Evolutionary conservation across 768 basidiomycete species (phyloP).

Genomic region (Leccinum sublutescens): DNA sequence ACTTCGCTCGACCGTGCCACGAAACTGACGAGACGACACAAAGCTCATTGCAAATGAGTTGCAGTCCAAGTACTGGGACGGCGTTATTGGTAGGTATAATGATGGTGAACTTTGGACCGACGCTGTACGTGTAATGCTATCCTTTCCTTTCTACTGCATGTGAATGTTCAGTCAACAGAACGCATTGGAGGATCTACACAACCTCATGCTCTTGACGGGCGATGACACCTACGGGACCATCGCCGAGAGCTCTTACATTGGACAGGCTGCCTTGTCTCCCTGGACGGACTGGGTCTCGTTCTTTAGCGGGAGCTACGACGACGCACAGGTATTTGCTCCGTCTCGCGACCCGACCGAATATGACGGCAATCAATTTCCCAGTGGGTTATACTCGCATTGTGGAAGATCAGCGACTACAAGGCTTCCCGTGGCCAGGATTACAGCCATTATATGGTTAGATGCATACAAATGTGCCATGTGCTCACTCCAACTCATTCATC

Average conservation of each 20-base stretch:
- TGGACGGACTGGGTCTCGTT: conserved; percentile 43
- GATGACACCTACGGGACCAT: conserved; percentile 30
- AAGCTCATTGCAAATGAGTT: conserved; percentile 28
- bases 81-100: conserved; percentile 41
- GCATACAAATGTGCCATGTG: conserved; percentile 7
- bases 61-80: conserved; percentile 41
- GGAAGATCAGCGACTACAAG: conserved; percentile 59
- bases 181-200: conserved; percentile 55
- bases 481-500: conserved; percentile 27
- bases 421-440: conserved; percentile 34
- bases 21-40: neutral
- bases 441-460: conserved; percentile 19
- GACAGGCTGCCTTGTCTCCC: conserved; percentile 39
- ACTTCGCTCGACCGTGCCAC: neutral
- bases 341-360: neutral
- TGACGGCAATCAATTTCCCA: conserved; percentile 16
- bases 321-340: conserved; percentile 42
- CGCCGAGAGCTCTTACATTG: conserved; percentile 46
- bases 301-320: conserved; percentile 50
- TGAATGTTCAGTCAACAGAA: conserved; percentile 37
- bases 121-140: conserved; percentile 36
- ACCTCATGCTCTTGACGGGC: conserved; percentile 53
- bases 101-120: conserved; percentile 57
- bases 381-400: conserved; percentile 58
- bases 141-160: neutral